Percentiles rank a stretch among this genome's conserved stretches.
Conservation (phyloP, 805 yeast genomes). For the Metschnikowia kunwiensis region DNA sequence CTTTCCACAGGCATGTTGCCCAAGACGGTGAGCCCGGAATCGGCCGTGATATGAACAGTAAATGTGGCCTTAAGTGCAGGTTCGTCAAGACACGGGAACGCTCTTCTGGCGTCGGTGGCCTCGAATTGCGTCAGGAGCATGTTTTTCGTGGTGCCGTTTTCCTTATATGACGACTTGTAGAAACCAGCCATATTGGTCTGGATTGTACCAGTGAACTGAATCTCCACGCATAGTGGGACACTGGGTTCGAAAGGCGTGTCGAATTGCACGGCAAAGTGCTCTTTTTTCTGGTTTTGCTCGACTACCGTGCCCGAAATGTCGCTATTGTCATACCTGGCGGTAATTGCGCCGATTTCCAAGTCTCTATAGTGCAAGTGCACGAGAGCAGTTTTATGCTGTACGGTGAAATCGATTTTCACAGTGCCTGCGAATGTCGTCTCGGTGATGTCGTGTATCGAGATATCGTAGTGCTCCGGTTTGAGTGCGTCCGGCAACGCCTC, state of each 20-base stretch:
- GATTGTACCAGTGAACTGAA: constrained; percentile 42
- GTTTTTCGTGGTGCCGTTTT: constrained; percentile 33
- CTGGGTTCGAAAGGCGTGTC: constrained; percentile 29
- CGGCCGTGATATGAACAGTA: constrained; percentile 39
- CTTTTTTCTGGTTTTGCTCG: constrained; percentile 49
- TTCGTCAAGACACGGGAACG: constrained; percentile 58
- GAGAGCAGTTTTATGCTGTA: constrained; percentile 39
- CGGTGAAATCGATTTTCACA: constrained; percentile 47
- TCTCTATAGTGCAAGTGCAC: constrained; percentile 50
- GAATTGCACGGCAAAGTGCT: constrained; percentile 61
- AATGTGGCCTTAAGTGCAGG: constrained; percentile 57
- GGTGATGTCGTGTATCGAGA: constrained; percentile 51
- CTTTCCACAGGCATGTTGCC: constrained; percentile 46
- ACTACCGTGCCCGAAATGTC: constrained; percentile 24
- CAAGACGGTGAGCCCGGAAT: constrained; percentile 36
- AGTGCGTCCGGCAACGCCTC: constrained; percentile 61
- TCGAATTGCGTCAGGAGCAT: constrained; percentile 57
- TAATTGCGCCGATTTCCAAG: constrained; percentile 26
- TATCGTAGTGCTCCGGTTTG: constrained; percentile 69
- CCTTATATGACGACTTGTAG: constrained; percentile 45
- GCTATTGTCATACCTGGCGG: constrained; percentile 24
- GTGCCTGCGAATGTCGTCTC: constrained; percentile 46
- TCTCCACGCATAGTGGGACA: constrained; percentile 27
- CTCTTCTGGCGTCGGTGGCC: constrained; percentile 57
- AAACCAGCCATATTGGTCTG: constrained; percentile 58